Base-by-base conservation (phyloP, 805 yeast species). In the Wickerhamiella brachini region DNA sequence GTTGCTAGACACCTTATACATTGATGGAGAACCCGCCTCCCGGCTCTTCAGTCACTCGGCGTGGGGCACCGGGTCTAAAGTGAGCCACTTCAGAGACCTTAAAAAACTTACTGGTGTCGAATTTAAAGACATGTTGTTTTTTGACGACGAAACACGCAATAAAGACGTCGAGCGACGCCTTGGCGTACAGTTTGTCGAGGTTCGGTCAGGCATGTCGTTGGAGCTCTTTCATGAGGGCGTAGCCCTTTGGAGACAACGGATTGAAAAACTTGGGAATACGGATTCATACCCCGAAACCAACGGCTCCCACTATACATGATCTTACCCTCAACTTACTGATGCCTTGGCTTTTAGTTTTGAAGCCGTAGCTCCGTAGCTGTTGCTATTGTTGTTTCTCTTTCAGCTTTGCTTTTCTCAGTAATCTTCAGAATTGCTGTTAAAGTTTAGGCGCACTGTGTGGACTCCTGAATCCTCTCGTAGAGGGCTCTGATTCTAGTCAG, bases 81-180 rank as follows among this genome's bases (percentile, higher is more conserved):
- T 77, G 21, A 71, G 70, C 24, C 88, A 83, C 60, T 78, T 85
- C 39, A 59, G 62, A 17, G 64, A 65, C 48, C 72, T 81, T 18
- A 68, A 79, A 5, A 66, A 71, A 49, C 72, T 71, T 12, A 66
- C 81, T 18, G 72, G 72, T 13, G 65, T 78, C 9, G 70, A 70
- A 22, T 72, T 61, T 41, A 56, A 65, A 5, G 80, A 80, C 41
- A 73, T 85, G 68, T 65, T 74, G n/a, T 68, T 84, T 51, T 87
- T 78, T 59, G 95, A 87, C 62, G 95, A 87, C 63, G 95, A 87
- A 64, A 59, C 67, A 51, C 72, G 95, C 56, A 87, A 87, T 61
- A 73, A 68, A 54, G 95, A 87, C 57, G 95, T 87, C 3, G 82
- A 78, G 59, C 58, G 63, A 4, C 59, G 65, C 22, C 71, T 83